These are phyloP conservation scores for Phytophthora sojae DNA, from an alignment of 352 stramenopile genomes.

Conservation along the genomic window DNA sequence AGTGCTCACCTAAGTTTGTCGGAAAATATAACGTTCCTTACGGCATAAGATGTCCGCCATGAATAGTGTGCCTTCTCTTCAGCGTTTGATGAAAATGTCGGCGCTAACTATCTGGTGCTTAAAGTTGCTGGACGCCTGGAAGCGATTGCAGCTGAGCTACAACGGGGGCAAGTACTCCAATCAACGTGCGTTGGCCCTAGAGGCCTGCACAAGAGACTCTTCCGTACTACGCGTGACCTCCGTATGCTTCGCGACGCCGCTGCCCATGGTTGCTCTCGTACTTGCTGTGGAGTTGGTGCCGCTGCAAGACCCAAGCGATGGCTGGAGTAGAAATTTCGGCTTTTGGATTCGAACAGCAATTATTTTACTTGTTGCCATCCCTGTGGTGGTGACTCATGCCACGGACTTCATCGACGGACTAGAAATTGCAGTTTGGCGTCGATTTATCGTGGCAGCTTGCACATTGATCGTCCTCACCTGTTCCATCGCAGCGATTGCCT, in stretches of 20 bases:
- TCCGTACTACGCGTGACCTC: not conserved
- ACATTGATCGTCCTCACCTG: not conserved
- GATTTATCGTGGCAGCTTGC: not conserved
- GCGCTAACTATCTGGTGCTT: not conserved
- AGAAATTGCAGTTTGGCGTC: not conserved
- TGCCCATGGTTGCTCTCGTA: not conserved
- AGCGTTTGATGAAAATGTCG: too few relatives aligned
- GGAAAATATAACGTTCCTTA: not conserved
- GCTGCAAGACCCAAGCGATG: not conserved
- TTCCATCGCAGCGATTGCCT: not conserved
- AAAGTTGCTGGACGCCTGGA: not conserved
- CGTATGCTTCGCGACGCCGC: not conserved
- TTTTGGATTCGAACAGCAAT: not conserved
- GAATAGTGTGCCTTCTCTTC: not conserved
- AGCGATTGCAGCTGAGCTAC: constrained; percentile 5
- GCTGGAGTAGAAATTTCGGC: not conserved
- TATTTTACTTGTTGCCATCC: not conserved
- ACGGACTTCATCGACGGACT: not conserved
- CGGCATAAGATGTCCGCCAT: not conserved
- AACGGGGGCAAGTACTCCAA: constrained; percentile 6
- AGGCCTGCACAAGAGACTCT: not conserved
- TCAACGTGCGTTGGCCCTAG: constrained; percentile 10
- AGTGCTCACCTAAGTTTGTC: not conserved
- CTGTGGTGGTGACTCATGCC: not conserved
- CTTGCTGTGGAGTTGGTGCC: not conserved